Percentiles rank a stretch among this genome's conserved stretches.
phyloP scores from a whole-genome alignment of 192 early-diverging fungal species.

The Coemansia biformis region DNA sequence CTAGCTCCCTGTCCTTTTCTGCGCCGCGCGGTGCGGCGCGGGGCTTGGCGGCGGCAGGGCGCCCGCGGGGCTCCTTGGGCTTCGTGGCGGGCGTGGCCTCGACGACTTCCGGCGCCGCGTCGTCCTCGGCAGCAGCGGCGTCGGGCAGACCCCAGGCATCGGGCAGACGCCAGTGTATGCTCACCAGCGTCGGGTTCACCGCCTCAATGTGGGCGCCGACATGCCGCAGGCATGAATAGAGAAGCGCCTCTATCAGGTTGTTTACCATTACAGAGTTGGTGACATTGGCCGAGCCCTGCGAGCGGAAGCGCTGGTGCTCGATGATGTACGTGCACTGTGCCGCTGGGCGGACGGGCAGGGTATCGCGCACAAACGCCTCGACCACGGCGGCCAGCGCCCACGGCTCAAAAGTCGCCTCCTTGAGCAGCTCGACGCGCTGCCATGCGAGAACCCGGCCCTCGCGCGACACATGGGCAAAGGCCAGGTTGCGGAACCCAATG shows the following conservation, averaged over 20 bases:
- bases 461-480: constrained; percentile 39
- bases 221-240: constrained; percentile 44
- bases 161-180: constrained; percentile 25
- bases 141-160: constrained; percentile 1
- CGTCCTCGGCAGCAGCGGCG: not conserved
- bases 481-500: constrained; percentile 50
- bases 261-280: constrained; percentile 51
- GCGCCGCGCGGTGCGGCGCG: too few species aligned
- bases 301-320: constrained; percentile 52
- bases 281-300: constrained; percentile 46
- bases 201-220: constrained; percentile 28
- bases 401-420: constrained; percentile 40
- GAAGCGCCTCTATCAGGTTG: constrained; percentile 48
- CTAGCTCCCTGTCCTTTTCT: not conserved
- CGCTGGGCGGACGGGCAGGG: constrained; percentile 23
- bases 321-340: constrained; percentile 37
- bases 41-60: not conserved
- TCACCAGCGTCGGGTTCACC: constrained; percentile 35
- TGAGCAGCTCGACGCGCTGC: constrained; percentile 39
- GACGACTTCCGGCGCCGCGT: not conserved
- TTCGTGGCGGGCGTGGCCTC: not conserved
- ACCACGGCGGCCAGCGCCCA: constrained; percentile 41
- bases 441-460: constrained; percentile 33
- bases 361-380: constrained; percentile 25
- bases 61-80: not conserved